Percentiles rank a stretch among this genome's conserved stretches.
Conservation (phyloP, 1,284 basidiomycete species). For the Phlebopus sp. region DNA sequence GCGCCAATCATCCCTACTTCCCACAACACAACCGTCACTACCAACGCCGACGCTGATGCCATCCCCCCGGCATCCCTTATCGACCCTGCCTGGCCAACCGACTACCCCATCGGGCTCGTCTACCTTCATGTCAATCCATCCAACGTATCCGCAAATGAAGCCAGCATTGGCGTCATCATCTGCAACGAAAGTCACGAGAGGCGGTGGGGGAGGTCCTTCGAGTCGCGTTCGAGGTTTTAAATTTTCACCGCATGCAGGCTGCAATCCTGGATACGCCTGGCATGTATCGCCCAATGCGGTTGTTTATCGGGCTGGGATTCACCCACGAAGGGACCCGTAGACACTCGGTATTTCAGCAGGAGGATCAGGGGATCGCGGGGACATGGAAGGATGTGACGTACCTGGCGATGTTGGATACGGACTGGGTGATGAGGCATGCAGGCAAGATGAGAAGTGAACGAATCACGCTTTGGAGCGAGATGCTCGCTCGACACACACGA, state of each 20-base stretch:
- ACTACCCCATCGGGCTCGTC: conserved; percentile 40
- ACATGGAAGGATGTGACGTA: conserved; percentile 58
- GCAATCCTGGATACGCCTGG: conserved; percentile 41
- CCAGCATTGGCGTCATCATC: conserved; percentile 52
- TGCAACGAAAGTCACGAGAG: conserved; percentile 32
- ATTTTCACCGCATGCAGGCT: conserved; percentile 57
- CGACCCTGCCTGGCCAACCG: background rate
- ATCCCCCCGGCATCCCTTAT: background rate
- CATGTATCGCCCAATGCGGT: conserved; percentile 38
- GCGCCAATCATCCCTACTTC: background rate
- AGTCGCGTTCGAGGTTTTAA: conserved; percentile 46
- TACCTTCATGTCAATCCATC: conserved; percentile 39
- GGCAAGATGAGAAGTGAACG: conserved; percentile 24
- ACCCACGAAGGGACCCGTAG: conserved; percentile 58
- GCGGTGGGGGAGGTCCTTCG: conserved; percentile 44
- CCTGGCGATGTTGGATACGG: conserved; percentile 58
- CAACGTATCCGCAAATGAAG: conserved; percentile 37
- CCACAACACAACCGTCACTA: background rate
- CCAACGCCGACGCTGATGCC: background rate
- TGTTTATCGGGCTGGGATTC: conserved; percentile 52
- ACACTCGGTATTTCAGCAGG: conserved; percentile 44
- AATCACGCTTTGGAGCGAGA: conserved; percentile 57
- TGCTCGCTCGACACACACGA: conserved; percentile 53
- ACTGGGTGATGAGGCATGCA: conserved; percentile 46
- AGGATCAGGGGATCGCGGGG: conserved; percentile 31